Evolutionary conservation across 441 rosid genomes (phyloP).

Genomic region (Eutrema salsugineum): DNA sequence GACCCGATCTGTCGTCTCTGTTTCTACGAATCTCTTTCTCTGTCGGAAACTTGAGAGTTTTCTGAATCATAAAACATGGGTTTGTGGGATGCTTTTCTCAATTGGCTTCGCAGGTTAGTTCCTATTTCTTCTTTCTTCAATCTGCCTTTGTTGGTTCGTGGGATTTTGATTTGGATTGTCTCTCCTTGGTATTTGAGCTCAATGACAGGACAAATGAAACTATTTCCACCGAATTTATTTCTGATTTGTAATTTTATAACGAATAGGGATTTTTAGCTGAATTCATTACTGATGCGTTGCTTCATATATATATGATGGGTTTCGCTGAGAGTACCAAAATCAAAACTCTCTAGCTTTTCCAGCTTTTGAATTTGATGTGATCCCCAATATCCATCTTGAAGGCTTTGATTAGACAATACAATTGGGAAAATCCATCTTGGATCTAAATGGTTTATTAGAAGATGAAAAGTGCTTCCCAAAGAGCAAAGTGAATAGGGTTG

Average conservation of each 20-base stretch:
- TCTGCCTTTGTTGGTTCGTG: not conserved
- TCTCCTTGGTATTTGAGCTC: not conserved
- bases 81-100: slow-evolving; percentile 66
- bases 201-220: not conserved
- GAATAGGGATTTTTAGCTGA: not conserved
- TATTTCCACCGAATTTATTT: not conserved
- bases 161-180: not conserved
- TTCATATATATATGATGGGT: not conserved
- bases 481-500: not conserved
- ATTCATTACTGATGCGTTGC: not conserved
- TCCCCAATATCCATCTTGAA: not conserved
- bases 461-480: not conserved
- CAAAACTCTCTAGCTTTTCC: not conserved
- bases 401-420: not conserved
- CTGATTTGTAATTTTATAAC: not conserved
- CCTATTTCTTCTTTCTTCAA: not conserved
- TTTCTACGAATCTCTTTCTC: slow-evolving; percentile 13
- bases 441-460: not conserved
- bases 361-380: slow-evolving; percentile 9
- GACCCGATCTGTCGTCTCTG: slow-evolving; percentile 23
- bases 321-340: not conserved
- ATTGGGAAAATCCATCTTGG: not conserved
- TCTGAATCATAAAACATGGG: slow-evolving; percentile 44
- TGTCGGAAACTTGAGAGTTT: slow-evolving; percentile 19
- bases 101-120: slow-evolving; percentile 70